phyloP scores from a whole-genome alignment of 2,329 filamentous ascomycete species.

The Diaporthe nobilis region DNA sequence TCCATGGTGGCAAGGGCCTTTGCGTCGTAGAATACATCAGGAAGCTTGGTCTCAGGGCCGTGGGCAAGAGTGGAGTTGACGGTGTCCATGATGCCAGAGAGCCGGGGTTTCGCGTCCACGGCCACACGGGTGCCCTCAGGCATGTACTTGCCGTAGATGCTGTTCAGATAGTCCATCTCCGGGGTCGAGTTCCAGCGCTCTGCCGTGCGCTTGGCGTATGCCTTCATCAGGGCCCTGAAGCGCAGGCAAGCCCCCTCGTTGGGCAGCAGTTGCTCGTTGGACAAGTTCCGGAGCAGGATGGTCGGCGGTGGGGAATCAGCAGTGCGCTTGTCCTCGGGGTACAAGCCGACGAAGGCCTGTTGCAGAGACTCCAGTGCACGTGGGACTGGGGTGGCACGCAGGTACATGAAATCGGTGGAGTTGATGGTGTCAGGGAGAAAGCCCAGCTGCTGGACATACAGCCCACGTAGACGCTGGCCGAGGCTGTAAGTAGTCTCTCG shows the following conservation, averaged over 20 bases:
- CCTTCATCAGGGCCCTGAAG: slow-evolving; percentile 77
- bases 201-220: slow-evolving; percentile 80
- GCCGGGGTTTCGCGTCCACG: slow-evolving; percentile 85
- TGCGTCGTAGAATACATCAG: slow-evolving; percentile 87
- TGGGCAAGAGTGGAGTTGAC: slow-evolving; percentile 92
- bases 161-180: slow-evolving; percentile 88
- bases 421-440: slow-evolving; percentile 75
- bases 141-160: slow-evolving; percentile 87
- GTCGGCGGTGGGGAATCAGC: slow-evolving; percentile 70
- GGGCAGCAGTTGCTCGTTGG: slow-evolving; percentile 84
- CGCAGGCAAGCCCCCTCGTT: slow-evolving; percentile 82
- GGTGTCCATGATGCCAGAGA: slow-evolving; percentile 94
- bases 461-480: slow-evolving; percentile 75
- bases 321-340: slow-evolving; percentile 67
- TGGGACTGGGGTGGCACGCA: slow-evolving; percentile 81
- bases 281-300: slow-evolving; percentile 74
- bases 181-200: slow-evolving; percentile 81
- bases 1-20: slow-evolving; percentile 78
- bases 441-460: slow-evolving; percentile 81
- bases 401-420: slow-evolving; percentile 73
- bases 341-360: slow-evolving; percentile 81
- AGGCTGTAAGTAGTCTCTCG: slow-evolving; percentile 79
- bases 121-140: slow-evolving; percentile 78
- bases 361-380: slow-evolving; percentile 84
- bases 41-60: slow-evolving; percentile 82